Evolutionary conservation across 2,329 filamentous ascomycete species (phyloP), one percentile per base, ranked within the genome.

Genomic region (Aureobasidium sp.): DNA sequence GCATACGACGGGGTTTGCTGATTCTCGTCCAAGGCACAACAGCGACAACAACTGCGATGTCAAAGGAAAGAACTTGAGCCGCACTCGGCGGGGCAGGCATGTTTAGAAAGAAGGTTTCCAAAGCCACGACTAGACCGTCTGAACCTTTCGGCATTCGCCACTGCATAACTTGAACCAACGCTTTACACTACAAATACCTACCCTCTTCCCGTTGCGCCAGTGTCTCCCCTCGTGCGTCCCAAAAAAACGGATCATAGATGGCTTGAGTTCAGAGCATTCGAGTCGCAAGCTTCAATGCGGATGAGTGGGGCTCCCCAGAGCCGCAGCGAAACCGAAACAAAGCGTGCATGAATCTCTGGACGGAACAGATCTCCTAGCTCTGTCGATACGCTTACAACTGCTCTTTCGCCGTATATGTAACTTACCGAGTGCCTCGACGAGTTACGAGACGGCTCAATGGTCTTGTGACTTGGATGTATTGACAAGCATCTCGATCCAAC

Each of bases 41-140:
- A 42, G 38, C 38, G 38, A 45, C 42, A 21, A 46, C 43, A 9
- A 27, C 43, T 45, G 29, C 19, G 27, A 46, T 1, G 4, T 10
- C 43, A 46, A 15, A 46, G 29, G 29, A 27, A 33, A 46, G 29
- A 27, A 19, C 19, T 23, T 23, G 29, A 57, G 53, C 40, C 40
- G 53, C 53, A 27, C 10, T 21, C 19, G 29, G 53, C 53, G 31
- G 53, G 40, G 29, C 53, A 57, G 53, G 6, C 53, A 57, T 57
- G 40, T 46, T 57, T 33, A 13, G 38, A 35, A 37, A 37, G 11
- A 46, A 37, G 53, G 53, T 45, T 57, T 10, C 37, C 50, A 45
- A 45, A 57, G 53, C 53, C 53, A 37, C 40, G 15, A 46, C 38
- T 46, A 57, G 29, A 23, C 51, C 37, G 8, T 27, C 19, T 8